Evolutionary conservation across 306 rosid species (phyloP).

Genomic region (Corylus americana): DNA sequence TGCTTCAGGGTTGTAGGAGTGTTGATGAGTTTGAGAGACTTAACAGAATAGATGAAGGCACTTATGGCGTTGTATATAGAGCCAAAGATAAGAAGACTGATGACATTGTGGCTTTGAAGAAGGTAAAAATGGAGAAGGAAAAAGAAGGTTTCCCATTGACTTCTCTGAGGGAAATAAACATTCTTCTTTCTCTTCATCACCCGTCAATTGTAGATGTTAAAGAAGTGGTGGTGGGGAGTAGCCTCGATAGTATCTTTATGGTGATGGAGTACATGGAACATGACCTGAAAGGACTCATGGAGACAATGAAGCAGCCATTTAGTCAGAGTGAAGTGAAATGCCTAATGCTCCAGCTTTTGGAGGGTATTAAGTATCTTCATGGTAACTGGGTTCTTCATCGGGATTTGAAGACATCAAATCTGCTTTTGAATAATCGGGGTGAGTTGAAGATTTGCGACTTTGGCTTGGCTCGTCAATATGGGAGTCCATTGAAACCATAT

Average conservation of each 20-base stretch:
- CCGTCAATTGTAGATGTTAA: conserved; percentile 94
- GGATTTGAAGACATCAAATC: conserved; percentile 92
- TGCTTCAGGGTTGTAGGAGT: conserved; percentile 99
- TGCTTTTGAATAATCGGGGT: conserved; percentile 91
- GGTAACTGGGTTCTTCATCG: conserved; percentile 99
- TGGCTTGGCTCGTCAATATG: conserved; percentile 98
- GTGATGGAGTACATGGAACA: conserved; percentile 99
- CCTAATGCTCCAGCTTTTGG: conserved; percentile 91
- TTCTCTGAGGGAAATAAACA: conserved; percentile 96
- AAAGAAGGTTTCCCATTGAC: conserved; percentile 97
- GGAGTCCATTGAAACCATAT: conserved; percentile 97
- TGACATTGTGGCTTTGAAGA: conserved; percentile 95
- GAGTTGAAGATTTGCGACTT: conserved; percentile 98
- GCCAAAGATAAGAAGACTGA: conserved; percentile 90
- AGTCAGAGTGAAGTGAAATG: conserved; percentile 99
- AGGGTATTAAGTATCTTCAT: conserved; percentile 95
- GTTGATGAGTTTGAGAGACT: conserved; percentile 98
- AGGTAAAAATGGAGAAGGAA: conserved; percentile 99
- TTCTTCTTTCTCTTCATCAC: conserved; percentile 98
- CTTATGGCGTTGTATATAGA: conserved; percentile 98
- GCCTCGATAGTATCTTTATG: conserved; percentile 98
- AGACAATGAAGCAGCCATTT: conserved; percentile 93
- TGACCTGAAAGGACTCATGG: conserved; percentile 96
- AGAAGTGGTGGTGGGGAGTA: conserved; percentile 98
- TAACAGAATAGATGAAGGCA: conserved; percentile 97